Base-by-base conservation (phyloP, 164 flowering plant species). In the Dillenia turbinata region DNA sequence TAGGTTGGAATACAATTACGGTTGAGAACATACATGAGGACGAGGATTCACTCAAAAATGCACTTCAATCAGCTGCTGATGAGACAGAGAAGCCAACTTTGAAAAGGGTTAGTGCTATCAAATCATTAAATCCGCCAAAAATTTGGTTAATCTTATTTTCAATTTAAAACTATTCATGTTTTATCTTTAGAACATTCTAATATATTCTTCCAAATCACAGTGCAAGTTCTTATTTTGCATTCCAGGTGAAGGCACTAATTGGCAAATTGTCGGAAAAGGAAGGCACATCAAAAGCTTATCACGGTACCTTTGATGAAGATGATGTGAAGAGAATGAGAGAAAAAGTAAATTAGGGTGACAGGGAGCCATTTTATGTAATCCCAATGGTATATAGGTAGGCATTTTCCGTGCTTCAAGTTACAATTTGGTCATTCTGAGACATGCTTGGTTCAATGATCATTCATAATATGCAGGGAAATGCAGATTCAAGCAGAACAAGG, bases 211-310 rank as follows among this genome's bases (percentile, higher is more conserved):
- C 22, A 19, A 19, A 19, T 19, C 22, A 19, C 22, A 19, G 1
- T 19, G 22, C 22, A 19, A 19, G 1, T 19, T 19, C 1, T 19
- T 19, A 19, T 19, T 59, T 2, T 43, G 44, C 46, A 44, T 52
- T 17, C 3, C 76, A 79, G 83, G 88, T 81, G 60, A 81, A 71
- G 68, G 79, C 82, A 16, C 43, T 65, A 45, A 79, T 83, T 46
- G 88, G 88, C 49, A 81, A 68, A 65, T 62, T 81, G 62, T 83
- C 85, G 9, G 24, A 44, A 51, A 81, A 81, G 56, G 79, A 81
- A 73, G 84, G 84, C 45, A 83, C 79, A 17, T 78, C 81, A 2
- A 79, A 77, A 66, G 83, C 85, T 40, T 85, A 83, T 68, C 83
- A 81, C 56, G 83, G 88, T 12, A 73, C 71, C 9, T 81, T 83